These are phyloP conservation scores for Nymphaea thermarum DNA, from an alignment of 164 flowering plant genomes.

Conservation along the genomic window DNA sequence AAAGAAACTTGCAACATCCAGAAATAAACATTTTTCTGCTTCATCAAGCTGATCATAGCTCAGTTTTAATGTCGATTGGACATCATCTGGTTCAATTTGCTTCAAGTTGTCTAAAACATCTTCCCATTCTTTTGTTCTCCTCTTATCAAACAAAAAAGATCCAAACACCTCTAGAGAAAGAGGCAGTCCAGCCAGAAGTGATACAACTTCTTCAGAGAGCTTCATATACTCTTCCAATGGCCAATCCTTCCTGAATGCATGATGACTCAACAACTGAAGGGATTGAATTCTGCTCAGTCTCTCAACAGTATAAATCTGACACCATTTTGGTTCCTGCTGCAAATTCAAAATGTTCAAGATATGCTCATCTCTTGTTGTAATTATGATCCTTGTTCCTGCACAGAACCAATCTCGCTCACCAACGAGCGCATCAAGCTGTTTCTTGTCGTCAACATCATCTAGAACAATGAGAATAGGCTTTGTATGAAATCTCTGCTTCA, in stretches of 20 bases:
- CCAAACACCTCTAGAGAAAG: slow-evolving; percentile 9
- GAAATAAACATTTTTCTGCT: slow-evolving; percentile 4
- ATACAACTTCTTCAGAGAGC: background rate
- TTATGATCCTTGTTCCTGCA: slow-evolving; percentile 2
- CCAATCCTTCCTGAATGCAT: background rate
- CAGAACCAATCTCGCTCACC: slow-evolving; percentile 1
- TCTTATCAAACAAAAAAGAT: slow-evolving; percentile 2
- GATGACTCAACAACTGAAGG: background rate
- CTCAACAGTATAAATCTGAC: background rate
- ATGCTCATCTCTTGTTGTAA: slow-evolving; percentile 8
- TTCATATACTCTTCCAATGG: background rate
- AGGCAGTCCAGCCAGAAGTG: slow-evolving; percentile 5
- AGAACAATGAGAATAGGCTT: slow-evolving; percentile 3
- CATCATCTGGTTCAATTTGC: background rate
- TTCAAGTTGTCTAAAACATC: slow-evolving; percentile 2
- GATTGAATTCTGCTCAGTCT: background rate
- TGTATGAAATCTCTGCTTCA: background rate
- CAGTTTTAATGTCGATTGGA: slow-evolving; percentile 7
- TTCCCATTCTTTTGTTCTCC: slow-evolving; percentile 6
- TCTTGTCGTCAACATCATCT: slow-evolving; percentile 1
- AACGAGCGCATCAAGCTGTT: background rate
- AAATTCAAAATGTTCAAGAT: background rate
- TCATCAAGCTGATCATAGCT: slow-evolving; percentile 10
- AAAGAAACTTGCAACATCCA: slow-evolving; percentile 14
- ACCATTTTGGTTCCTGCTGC: too few relatives aligned